These are phyloP conservation scores for Lactarius pseudohatsudake DNA, from an alignment of 768 basidiomycete species.

Conservation along the genomic window DNA sequence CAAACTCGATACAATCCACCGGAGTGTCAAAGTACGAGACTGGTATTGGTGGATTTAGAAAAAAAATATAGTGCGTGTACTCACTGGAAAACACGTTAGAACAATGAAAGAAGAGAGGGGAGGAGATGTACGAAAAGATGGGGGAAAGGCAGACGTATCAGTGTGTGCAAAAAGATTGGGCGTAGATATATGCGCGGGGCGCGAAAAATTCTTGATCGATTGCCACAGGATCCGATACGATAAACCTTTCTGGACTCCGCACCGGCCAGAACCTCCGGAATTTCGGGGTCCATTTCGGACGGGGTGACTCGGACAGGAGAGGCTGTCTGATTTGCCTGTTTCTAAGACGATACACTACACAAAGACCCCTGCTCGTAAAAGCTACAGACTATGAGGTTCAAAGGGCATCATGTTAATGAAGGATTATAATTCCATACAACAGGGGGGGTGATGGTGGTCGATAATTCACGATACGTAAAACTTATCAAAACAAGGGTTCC, in stretches of 20 bases:
- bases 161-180: constrained; percentile 32
- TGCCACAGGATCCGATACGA: constrained; percentile 28
- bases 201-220: constrained; percentile 33
- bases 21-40: constrained; percentile 14
- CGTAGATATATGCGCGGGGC: constrained; percentile 34
- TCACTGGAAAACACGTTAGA: constrained; percentile 44
- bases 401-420: constrained; percentile 1
- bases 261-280: constrained; percentile 21
- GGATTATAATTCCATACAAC: constrained; percentile 18
- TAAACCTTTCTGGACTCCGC: constrained; percentile 24
- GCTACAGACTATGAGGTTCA: constrained; percentile 13
- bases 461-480: constrained; percentile 21
- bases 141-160: constrained; percentile 38
- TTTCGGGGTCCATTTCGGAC: neutral
- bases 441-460: constrained; percentile 6
- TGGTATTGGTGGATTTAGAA: constrained; percentile 11
- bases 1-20: constrained; percentile 22
- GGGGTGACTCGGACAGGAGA: neutral
- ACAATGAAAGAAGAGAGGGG: constrained; percentile 41
- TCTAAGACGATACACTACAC: constrained; percentile 15
- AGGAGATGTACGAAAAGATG: constrained; percentile 48
- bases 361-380: constrained; percentile 4
- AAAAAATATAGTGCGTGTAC: constrained; percentile 31
- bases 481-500: neutral
- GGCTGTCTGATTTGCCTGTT: neutral